These are phyloP conservation scores for Populus simonii DNA, from an alignment of 345 rosid species.

Conservation along the genomic window DNA sequence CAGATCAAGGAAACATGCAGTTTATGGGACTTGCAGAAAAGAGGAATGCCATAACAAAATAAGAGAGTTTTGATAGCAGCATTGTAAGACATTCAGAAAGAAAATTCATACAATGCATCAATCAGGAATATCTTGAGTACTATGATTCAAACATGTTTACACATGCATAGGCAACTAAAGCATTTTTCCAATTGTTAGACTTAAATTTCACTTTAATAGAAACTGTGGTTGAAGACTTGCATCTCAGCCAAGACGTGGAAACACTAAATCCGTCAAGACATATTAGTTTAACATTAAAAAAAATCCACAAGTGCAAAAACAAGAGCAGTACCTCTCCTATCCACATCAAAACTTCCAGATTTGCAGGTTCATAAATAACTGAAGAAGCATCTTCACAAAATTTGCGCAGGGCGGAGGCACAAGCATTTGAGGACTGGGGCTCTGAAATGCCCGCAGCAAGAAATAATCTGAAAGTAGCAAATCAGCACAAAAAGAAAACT, in stretches of 20 bases:
- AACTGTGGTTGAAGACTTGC: neutral
- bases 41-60: no score
- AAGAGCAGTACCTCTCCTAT: slow-evolving; percentile 68
- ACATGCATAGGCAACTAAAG: neutral
- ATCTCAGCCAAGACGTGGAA: neutral
- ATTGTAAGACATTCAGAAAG: no score
- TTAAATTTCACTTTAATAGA: slow-evolving; percentile 1
- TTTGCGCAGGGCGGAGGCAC: slow-evolving; percentile 84
- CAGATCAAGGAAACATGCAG: neutral
- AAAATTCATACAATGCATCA: no score
- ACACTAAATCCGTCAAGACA: neutral
- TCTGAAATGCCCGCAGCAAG: slow-evolving; percentile 87
- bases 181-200: neutral
- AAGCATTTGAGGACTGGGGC: slow-evolving; percentile 71
- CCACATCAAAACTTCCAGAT: slow-evolving; percentile 86
- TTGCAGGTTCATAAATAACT: slow-evolving; percentile 66
- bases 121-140: neutral
- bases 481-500: slow-evolving; percentile 33
- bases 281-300: neutral
- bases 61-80: no score
- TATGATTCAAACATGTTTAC: neutral
- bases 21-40: neutral
- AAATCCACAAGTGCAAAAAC: slow-evolving; percentile 2
- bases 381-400: slow-evolving; percentile 81
- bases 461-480: slow-evolving; percentile 80